Conservation (phyloP, 306 rosid genomes). For the Fragaria nilgerrensis region DNA sequence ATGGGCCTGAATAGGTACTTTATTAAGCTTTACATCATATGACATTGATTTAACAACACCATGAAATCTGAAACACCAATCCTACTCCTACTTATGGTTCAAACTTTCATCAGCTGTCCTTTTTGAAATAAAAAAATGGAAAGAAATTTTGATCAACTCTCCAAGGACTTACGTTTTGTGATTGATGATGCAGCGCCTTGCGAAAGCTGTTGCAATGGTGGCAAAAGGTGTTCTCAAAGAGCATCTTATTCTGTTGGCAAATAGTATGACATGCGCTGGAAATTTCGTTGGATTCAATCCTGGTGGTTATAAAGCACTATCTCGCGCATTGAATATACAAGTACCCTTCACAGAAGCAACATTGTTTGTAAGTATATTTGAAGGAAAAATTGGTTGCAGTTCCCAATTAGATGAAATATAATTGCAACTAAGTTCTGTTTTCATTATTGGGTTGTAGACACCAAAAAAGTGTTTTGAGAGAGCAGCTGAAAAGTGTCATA, state of each 20-base stretch:
- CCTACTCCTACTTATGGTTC: not conserved
- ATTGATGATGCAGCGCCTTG: slow-evolving; percentile 64
- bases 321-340: slow-evolving; percentile 66
- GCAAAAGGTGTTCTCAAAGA: slow-evolving; percentile 94
- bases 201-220: slow-evolving; percentile 75
- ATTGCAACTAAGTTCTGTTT: slow-evolving; percentile 18
- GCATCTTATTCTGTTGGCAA: slow-evolving; percentile 85
- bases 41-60: not conserved
- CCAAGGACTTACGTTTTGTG: not conserved
- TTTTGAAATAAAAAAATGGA: not conserved
- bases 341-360: slow-evolving; percentile 97
- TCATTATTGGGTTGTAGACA: slow-evolving; percentile 50
- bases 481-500: slow-evolving; percentile 87
- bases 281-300: slow-evolving; percentile 81
- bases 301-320: slow-evolving; percentile 83
- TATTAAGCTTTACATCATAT: not conserved
- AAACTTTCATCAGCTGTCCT: not conserved
- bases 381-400: not conserved
- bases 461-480: slow-evolving; percentile 87
- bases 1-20: not conserved
- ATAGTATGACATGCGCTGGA: slow-evolving; percentile 92
- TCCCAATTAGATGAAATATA: slow-evolving; percentile 10
- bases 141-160: not conserved
- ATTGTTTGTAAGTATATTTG: slow-evolving; percentile 62
- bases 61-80: not conserved